Evolutionary conservation across 495 filamentous ascomycete genomes (phyloP).

Genomic region (Lophiotrema nucula): DNA sequence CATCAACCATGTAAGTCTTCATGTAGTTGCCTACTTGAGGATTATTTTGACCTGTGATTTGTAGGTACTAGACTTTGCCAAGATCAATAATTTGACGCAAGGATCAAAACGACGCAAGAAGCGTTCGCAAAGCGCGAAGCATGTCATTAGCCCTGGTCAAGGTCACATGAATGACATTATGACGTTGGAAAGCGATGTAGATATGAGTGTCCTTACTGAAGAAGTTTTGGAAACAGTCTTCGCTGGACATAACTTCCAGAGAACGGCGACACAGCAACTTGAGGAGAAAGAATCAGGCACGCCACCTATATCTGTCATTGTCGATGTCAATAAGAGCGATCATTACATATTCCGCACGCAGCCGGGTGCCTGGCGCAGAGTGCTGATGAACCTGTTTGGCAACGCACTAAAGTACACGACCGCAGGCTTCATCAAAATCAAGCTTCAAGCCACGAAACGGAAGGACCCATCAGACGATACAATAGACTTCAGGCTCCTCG

Average conservation of each 20-base stretch:
- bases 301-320: slow-evolving; percentile 54
- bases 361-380: slow-evolving; percentile 68
- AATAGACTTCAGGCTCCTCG: slow-evolving; percentile 46
- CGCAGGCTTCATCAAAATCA: slow-evolving; percentile 63
- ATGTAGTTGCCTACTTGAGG: too few species aligned
- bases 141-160: slow-evolving; percentile 10
- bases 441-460: slow-evolving; percentile 48
- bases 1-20: slow-evolving; percentile 62
- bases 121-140: slow-evolving; percentile 12
- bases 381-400: slow-evolving; percentile 80
- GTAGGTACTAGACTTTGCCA: slow-evolving; percentile 61
- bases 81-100: slow-evolving; percentile 55
- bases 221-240: slow-evolving; percentile 61
- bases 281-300: slow-evolving; percentile 16
- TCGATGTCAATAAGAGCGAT: slow-evolving; percentile 59
- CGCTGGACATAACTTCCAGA: slow-evolving; percentile 49
- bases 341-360: slow-evolving; percentile 66
- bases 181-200: slow-evolving; percentile 29
- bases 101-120: slow-evolving; percentile 35
- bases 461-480: slow-evolving; percentile 31
- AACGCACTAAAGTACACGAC: slow-evolving; percentile 69
- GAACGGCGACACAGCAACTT: slow-evolving; percentile 9
- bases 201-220: slow-evolving; percentile 54
- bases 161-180: slow-evolving; percentile 36
- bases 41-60: too few species aligned